Base-by-base conservation (phyloP, 2,329 filamentous ascomycete species). In the Drechslerella coelobrocha region DNA sequence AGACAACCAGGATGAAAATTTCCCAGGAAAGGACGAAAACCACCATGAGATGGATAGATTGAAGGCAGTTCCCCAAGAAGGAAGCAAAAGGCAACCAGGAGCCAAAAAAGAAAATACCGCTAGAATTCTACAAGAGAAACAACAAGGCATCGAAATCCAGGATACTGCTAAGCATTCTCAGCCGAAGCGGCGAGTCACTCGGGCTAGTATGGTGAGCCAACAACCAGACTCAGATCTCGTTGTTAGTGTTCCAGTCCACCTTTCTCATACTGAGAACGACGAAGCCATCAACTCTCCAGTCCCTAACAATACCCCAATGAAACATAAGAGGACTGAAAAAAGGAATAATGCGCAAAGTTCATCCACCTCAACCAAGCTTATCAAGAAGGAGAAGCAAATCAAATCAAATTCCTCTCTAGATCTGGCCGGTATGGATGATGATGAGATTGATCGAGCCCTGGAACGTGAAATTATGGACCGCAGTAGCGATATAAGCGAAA, bases 391-490 rank as follows among this genome's bases (percentile, higher is more conserved):
- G 26, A 50, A 61, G 27, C 54, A 52, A 27, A 21, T n/a, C 23
- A 19, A 47, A 9, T 53, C 53, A 8, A 52, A 62, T n/a, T 12
- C 14, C 4, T 27, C 31, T 23, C 2, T 45, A n/a, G 52, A 41
- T 24, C 34, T 37, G 21, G 27, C 45, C 8, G 24, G 39, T 2
- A 29, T 47, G 0, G 82, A 85, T 60, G 86, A 90, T 69, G 84
- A 86, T 1, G 87, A 89, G 72, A 83, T 90, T 37, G 86, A 90
- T 55, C 83, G 84, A 21, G 85, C 85, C 52, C 80, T 90, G 0
- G 84, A 89, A 75, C 86, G 84, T 1, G 88, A 89, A 63, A 81
- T 90, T 8, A 84, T 88, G 45, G 80, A 82, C 27, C 82, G 17
- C 17, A n/a, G 0, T 76, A 84, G 24, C 83, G 81, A 1, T 10